Evolutionary conservation across 306 rosid genomes (phyloP).

Genomic region (Prunus salicina): DNA sequence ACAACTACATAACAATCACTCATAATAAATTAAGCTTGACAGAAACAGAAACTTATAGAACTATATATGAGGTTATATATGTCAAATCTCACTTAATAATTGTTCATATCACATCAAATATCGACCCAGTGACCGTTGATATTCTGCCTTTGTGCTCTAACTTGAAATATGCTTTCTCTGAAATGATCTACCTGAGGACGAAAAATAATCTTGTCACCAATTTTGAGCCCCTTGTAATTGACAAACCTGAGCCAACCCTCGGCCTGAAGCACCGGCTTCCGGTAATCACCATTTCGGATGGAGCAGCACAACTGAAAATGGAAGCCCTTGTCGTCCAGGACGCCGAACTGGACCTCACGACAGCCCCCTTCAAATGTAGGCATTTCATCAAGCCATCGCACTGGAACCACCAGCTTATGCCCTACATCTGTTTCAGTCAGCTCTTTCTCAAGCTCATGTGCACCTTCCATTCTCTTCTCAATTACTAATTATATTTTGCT

Average conservation of each 20-base stretch:
- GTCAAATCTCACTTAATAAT: no score
- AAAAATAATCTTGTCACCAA: background rate
- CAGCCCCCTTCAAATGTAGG: background rate
- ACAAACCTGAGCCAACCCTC: background rate
- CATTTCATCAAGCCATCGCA: background rate
- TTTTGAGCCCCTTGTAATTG: background rate
- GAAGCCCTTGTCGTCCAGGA: background rate
- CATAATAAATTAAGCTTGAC: no score
- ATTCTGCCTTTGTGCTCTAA: background rate
- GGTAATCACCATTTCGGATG: background rate
- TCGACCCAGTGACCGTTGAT: background rate
- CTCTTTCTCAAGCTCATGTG: background rate
- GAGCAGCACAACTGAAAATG: background rate
- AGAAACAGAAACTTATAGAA: no score
- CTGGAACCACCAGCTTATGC: background rate
- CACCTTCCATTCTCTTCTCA: background rate
- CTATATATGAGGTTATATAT: no score
- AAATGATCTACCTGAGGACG: background rate
- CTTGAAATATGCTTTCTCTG: background rate
- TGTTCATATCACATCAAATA: background rate
- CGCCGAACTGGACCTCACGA: background rate
- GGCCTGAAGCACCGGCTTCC: background rate
- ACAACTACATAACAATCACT: no score
- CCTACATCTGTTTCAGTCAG: background rate
- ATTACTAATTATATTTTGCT: no score